A percentile compares a stretch with the other conserved stretches of the same genome.
These are phyloP conservation scores for sweet orange (Citrus sinensis) DNA, from an alignment of 345 rosid species.

Conservation along the genomic window DNA sequence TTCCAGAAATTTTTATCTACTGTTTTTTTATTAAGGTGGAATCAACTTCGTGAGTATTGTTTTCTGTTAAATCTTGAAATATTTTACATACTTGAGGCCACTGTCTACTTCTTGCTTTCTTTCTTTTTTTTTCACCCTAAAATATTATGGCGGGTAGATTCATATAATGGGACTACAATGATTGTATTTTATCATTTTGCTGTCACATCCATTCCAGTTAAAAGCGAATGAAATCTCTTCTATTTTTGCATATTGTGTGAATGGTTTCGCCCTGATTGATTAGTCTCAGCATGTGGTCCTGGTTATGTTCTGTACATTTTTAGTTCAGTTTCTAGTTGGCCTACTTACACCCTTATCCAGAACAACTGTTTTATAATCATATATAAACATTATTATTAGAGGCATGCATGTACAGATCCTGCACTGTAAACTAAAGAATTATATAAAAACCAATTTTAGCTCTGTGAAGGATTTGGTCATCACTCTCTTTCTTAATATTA, in stretches of 20 bases:
- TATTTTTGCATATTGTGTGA: background rate
- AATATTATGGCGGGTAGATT: too few species aligned
- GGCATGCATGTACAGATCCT: constrained; percentile 15
- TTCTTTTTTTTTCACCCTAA: too few species aligned
- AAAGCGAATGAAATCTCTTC: too few species aligned
- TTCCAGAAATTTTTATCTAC: too few species aligned
- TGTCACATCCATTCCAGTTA: too few species aligned
- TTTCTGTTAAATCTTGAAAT: too few species aligned
- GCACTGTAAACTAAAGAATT: background rate
- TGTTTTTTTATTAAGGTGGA: too few species aligned
- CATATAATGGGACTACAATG: too few species aligned
- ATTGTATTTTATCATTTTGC: too few species aligned
- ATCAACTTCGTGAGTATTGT: too few species aligned
- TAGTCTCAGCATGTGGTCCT: background rate
- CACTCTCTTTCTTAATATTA: background rate
- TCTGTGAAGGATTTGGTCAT: background rate
- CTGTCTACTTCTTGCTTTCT: too few species aligned
- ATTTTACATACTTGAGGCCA: too few species aligned
- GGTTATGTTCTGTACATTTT: background rate
- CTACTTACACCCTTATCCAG: background rate
- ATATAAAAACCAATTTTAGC: background rate
- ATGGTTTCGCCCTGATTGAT: background rate
- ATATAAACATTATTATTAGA: background rate
- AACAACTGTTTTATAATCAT: background rate
- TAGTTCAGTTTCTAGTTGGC: constrained; percentile 8